phyloP scores from a whole-genome alignment of 225 moss, liverwort and hornwort species.

The Pseudoscleropodium purum region DNA sequence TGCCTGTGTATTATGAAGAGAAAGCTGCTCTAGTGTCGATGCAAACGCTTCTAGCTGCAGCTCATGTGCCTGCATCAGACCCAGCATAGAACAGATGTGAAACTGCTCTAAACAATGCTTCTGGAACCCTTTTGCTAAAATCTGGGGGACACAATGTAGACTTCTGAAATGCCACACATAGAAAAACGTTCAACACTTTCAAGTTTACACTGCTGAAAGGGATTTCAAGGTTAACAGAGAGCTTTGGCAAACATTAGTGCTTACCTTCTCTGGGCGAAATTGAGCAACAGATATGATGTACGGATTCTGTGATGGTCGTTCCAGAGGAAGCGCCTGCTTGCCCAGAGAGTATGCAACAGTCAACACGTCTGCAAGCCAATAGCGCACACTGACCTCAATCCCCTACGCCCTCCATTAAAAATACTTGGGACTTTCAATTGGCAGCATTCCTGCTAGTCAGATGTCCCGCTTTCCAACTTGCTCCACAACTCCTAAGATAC shows the following conservation, averaged over 20 bases:
- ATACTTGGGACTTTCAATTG: background rate
- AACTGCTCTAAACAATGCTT: background rate
- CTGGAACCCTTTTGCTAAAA: background rate
- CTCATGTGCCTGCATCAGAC: slow-evolving; percentile 59
- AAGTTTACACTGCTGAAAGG: background rate
- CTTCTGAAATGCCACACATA: background rate
- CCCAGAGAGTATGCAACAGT: slow-evolving; percentile 70
- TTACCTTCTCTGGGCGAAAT: slow-evolving; percentile 90
- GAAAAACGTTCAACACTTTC: background rate
- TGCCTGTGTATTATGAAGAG: slow-evolving; percentile 18
- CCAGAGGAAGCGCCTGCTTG: slow-evolving; percentile 81
- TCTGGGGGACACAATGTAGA: background rate
- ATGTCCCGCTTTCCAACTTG: background rate
- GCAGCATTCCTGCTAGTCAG: slow-evolving; percentile 8
- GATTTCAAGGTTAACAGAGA: background rate
- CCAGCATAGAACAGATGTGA: background rate
- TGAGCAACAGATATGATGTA: slow-evolving; percentile 93
- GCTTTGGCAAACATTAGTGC: background rate
- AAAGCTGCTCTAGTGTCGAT: slow-evolving; percentile 33
- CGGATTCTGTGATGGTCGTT: slow-evolving; percentile 36
- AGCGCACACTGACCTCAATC: slow-evolving; percentile 42
- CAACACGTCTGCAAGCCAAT: slow-evolving; percentile 63
- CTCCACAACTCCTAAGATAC: background rate
- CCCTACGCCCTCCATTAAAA: slow-evolving; percentile 23
- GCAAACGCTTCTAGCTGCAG: slow-evolving; percentile 85